phyloP scores from a whole-genome alignment of 805 yeast genomes.

The Komagataella pseudopastoris region DNA sequence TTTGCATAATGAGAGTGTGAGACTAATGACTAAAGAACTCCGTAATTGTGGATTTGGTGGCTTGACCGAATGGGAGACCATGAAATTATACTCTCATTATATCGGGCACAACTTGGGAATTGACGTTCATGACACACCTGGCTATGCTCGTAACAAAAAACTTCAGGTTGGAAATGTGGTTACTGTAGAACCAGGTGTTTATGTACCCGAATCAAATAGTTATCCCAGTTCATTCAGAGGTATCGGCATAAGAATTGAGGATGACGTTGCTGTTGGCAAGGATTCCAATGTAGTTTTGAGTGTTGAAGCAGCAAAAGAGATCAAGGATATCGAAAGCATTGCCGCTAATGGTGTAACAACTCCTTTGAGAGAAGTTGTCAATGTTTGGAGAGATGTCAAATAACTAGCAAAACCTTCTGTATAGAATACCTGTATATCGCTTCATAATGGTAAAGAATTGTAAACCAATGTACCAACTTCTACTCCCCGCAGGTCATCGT shows the following conservation, averaged over 20 bases:
- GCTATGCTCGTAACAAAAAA: constrained; percentile 37
- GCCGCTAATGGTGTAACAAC: constrained; percentile 50
- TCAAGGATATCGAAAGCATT: constrained; percentile 63
- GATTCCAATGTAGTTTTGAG: constrained; percentile 46
- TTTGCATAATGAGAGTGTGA: constrained; percentile 59
- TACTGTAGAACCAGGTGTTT: constrained; percentile 93
- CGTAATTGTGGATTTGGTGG: constrained; percentile 56
- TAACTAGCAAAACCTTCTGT: background rate
- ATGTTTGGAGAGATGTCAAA: constrained; percentile 3
- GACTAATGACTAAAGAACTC: constrained; percentile 46
- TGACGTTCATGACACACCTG: constrained; percentile 78
- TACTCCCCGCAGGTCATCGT: constrained; percentile 1
- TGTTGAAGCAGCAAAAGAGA: constrained; percentile 75
- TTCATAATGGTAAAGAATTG: background rate
- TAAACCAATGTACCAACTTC: background rate
- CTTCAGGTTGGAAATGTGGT: constrained; percentile 66
- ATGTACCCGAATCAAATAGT: constrained; percentile 58
- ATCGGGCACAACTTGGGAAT: constrained; percentile 93
- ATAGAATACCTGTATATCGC: background rate
- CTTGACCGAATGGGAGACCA: constrained; percentile 36
- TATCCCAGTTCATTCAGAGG: constrained; percentile 78
- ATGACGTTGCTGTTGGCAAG: constrained; percentile 75
- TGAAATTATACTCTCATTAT: constrained; percentile 76
- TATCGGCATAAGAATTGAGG: constrained; percentile 91
- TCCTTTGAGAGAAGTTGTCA: constrained; percentile 3